Percentiles rank a stretch among this genome's conserved stretches.
phyloP scores from a whole-genome alignment of 2,329 filamentous ascomycete species.

The Colletotrichum sp. region DNA sequence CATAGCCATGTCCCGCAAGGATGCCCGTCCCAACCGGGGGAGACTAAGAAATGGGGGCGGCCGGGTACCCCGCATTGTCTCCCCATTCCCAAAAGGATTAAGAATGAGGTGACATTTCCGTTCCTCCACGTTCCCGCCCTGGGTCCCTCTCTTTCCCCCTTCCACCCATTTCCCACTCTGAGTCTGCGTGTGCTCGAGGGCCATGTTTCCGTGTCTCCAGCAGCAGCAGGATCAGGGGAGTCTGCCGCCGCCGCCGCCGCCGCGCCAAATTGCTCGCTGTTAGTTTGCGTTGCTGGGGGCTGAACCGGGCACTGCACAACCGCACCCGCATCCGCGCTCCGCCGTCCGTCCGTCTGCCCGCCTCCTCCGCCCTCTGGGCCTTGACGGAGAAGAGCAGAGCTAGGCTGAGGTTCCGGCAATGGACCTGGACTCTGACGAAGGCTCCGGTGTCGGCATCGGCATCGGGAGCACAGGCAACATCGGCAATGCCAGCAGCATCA shows the following conservation, averaged over 20 bases:
- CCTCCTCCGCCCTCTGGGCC: not conserved
- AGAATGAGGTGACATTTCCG: constrained; percentile 20
- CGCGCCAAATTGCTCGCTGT: constrained; percentile 1
- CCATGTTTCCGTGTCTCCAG: constrained; percentile 19
- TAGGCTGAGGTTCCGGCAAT: not conserved
- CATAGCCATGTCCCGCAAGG: not conserved
- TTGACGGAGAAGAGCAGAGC: not conserved
- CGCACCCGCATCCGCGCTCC: not conserved
- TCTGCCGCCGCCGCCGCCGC: not conserved
- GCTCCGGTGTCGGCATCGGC: constrained; percentile 15
- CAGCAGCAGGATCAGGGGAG: constrained; percentile 13
- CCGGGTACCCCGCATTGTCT: constrained; percentile 19
- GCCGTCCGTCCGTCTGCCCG: not conserved
- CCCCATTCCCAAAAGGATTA: constrained; percentile 16
- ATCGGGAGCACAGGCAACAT: not conserved
- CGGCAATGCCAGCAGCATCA: not conserved
- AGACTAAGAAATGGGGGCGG: not conserved
- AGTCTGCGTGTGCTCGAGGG: not conserved
- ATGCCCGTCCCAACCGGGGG: not conserved
- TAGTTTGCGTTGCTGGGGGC: not conserved
- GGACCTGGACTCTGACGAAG: constrained; percentile 10
- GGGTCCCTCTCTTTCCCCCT: not conserved
- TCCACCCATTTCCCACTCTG: not conserved
- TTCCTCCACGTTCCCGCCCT: constrained; percentile 3
- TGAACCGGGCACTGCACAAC: not conserved